Conservation (phyloP, 352 stramenopile species). For the Phytophthora hybrid region DNA sequence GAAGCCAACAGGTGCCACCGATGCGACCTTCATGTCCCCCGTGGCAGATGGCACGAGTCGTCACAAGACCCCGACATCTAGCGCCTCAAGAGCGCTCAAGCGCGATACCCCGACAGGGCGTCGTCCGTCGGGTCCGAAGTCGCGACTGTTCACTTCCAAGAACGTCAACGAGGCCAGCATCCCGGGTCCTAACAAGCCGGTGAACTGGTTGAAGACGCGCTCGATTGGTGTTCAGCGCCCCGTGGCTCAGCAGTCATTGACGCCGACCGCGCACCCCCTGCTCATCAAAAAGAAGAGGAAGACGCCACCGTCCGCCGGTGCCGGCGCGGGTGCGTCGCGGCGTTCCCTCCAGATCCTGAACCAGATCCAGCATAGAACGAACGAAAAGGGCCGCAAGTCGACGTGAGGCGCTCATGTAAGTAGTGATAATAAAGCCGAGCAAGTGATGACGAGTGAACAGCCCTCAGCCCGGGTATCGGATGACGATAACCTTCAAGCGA, state of each 20-base stretch:
- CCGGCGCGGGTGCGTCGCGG: slow-evolving; percentile 58
- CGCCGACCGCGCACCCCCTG: slow-evolving; percentile 46
- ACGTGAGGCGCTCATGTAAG: slow-evolving; percentile 32
- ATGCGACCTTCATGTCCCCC: slow-evolving; percentile 66
- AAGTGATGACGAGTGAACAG: not conserved
- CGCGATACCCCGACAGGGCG: slow-evolving; percentile 59
- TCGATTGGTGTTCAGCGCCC: slow-evolving; percentile 47
- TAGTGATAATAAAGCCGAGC: slow-evolving; percentile 23
- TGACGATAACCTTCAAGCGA: not conserved
- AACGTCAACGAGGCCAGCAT: slow-evolving; percentile 45
- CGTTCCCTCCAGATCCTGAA: slow-evolving; percentile 86
- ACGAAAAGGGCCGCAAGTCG: slow-evolving; percentile 52
- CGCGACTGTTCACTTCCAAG: slow-evolving; percentile 58
- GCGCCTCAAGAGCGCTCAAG: slow-evolving; percentile 61
- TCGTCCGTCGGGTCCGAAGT: slow-evolving; percentile 39
- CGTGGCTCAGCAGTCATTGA: slow-evolving; percentile 42
- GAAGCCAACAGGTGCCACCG: slow-evolving; percentile 56
- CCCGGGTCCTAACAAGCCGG: slow-evolving; percentile 52
- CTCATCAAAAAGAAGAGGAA: slow-evolving; percentile 64
- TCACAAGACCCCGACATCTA: slow-evolving; percentile 52
- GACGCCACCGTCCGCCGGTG: slow-evolving; percentile 56
- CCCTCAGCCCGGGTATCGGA: not conserved
- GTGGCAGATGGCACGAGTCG: slow-evolving; percentile 43
- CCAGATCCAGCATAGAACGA: slow-evolving; percentile 75
- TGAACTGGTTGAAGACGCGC: slow-evolving; percentile 85